Evolutionary conservation across 2,329 filamentous ascomycete genomes (phyloP), one percentile per base, ranked within the genome.

Genomic region (Xylaria sp.): DNA sequence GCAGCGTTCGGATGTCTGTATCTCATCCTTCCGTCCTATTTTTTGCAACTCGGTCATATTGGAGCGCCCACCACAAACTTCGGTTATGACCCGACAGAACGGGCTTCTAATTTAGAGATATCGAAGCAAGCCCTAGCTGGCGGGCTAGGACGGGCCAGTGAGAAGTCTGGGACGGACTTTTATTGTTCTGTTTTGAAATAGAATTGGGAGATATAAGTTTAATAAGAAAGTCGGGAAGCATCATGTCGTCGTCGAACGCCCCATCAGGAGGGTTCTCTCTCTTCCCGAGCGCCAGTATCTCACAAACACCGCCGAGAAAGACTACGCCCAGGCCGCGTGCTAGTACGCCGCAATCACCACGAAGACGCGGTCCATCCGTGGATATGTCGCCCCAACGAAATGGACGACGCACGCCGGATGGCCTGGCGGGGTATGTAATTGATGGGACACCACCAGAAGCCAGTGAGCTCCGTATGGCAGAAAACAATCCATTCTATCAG

Each of bases 211-310:
- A 43, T 38, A 42, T 49, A 57, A 62, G n/a, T 31, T 5, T 31
- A 31, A 31, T 31, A 31, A 31, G 28, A 47, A 61, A 38, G 19
- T 21, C 11, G 12, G 53, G 42, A 21, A 54, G 64, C 17, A 23
- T 63, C 12, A 66, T 73, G 70, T 64, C 72, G 25, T 65, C 72
- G 23, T 67, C 71, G 4, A 70, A 62, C 61, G 67, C 57, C 38
- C 77, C 76, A 59, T 72, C 78, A 21, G 82, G 80, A 72, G 81
- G 82, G 62, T 85, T 87, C 74, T 87, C 84, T 63, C 80, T 87
- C 63, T 87, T 87, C 69, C 84, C 84, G 28, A 86, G 78, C 67
- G 79, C 83, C 21, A 81, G 74, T 67, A 35, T 60, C 11, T 70
- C 72, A 46, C 78, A 78, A 61, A 77, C 80, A 19, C 77, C 79